Conservation (phyloP, 192 early-diverging fungal species). For the Backusella tarrabulga region DNA sequence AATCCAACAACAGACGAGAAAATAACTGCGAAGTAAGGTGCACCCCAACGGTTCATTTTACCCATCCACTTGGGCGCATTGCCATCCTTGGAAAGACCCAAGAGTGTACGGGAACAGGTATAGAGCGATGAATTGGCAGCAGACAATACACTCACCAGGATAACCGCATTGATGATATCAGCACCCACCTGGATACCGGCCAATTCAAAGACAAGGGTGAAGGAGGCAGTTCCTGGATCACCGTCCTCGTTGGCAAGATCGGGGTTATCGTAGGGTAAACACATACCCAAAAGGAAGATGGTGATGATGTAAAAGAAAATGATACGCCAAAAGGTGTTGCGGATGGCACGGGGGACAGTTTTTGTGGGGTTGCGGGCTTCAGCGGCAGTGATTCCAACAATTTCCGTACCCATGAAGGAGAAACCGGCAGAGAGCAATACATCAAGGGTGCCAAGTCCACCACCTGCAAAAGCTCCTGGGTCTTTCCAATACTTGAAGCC, state of each 20-base stretch:
- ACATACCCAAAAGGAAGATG: slow-evolving; percentile 78
- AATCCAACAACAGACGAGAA: slow-evolving; percentile 52
- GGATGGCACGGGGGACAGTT: slow-evolving; percentile 63
- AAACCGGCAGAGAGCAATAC: slow-evolving; percentile 73
- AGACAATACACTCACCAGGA: slow-evolving; percentile 59
- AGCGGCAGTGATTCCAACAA: slow-evolving; percentile 85
- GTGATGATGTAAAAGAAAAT: slow-evolving; percentile 78
- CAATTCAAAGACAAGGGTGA: slow-evolving; percentile 59
- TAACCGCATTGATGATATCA: slow-evolving; percentile 66
- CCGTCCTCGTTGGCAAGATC: slow-evolving; percentile 48
- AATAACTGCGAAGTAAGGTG: slow-evolving; percentile 55
- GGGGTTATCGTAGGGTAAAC: slow-evolving; percentile 61
- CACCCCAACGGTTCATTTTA: slow-evolving; percentile 52
- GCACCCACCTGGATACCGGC: slow-evolving; percentile 59
- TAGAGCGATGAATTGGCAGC: slow-evolving; percentile 82
- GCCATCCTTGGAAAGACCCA: slow-evolving; percentile 72
- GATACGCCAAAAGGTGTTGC: slow-evolving; percentile 81
- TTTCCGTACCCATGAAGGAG: slow-evolving; percentile 80
- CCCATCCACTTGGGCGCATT: slow-evolving; percentile 66
- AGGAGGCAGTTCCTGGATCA: slow-evolving; percentile 55
- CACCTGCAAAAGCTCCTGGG: slow-evolving; percentile 59
- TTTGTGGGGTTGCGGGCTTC: slow-evolving; percentile 79
- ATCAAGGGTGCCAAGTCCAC: slow-evolving; percentile 58
- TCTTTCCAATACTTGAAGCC: slow-evolving; percentile 46
- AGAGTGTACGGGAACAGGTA: slow-evolving; percentile 72